Base-by-base conservation (phyloP, 352 stramenopile species). In the Aphanomyces cochlioides region DNA sequence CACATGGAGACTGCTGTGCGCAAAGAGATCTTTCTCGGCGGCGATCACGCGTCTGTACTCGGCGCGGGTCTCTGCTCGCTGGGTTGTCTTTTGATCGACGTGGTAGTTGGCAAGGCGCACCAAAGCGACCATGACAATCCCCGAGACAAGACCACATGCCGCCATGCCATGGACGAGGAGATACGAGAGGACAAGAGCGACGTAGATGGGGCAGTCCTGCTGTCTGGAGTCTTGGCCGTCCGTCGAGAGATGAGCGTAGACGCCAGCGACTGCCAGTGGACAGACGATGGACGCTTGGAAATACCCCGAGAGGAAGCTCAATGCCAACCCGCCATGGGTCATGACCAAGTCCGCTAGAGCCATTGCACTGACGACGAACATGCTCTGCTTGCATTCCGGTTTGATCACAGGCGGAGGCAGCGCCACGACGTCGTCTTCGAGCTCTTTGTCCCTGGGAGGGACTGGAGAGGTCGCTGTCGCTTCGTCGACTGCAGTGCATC, bases 21-120 rank as follows among this genome's bases (percentile, higher is more conserved):
- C 43, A 61, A 61, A 70, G 21, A 63, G 59, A 19, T 47, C 5
- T 15, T 63, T 70, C 64, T 70, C 64, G 17, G 64, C 64, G 15
- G 36, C 10, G 6, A 43, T n/a, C 8, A 70, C 21, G 7, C 47
- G 45, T n/a, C 10, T 47, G 7, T 34, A 34, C 8, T 61, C 64
- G 48, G 64, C 21, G 7, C 48, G 45, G 28, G 61, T 15, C 13
- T 38, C 8, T 21, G 28, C 21, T 12, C 64, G 64, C 53, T 45
- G n/a, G 3, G 40, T 17, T n/a, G 43, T 15, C 36, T 63, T 34
- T 5, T 12, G 34, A n/a, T 41, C 47, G 12, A 21, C 47, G 28
- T 63, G 28, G n/a, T 59, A 17, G 8, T 37, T 36, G 4, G 37
- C 8, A 7, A 70, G 7, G 21, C 59, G 13, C 7, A 70, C 64